phyloP scores from a whole-genome alignment of 352 stramenopile genomes.

The Globisporangium splendens region DNA sequence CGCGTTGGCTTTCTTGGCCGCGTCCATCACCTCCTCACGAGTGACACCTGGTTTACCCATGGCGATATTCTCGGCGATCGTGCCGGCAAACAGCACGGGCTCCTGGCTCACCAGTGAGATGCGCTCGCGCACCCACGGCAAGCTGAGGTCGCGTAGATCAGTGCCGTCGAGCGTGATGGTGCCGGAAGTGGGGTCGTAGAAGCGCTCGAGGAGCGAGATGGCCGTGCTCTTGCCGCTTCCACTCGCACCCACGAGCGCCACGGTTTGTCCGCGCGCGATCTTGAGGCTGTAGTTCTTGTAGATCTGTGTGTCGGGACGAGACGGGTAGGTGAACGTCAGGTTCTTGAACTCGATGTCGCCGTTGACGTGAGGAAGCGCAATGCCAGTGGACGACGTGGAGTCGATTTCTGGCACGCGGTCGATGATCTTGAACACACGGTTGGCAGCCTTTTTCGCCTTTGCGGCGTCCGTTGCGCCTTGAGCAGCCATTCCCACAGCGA shows the following conservation, averaged over 20 bases:
- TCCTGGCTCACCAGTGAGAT: constrained; percentile 82
- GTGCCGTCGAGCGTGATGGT: constrained; percentile 44
- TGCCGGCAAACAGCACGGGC: constrained; percentile 68
- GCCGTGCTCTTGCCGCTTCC: constrained; percentile 85
- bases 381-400: constrained; percentile 5
- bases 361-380: constrained; percentile 12
- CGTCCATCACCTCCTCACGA: constrained; percentile 76
- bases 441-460: constrained; percentile 22
- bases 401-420: constrained; percentile 33
- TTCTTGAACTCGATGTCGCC: constrained; percentile 44
- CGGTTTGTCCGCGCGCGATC: constrained; percentile 26
- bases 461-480: constrained; percentile 22
- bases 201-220: constrained; percentile 69
- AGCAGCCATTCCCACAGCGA: constrained; percentile 21
- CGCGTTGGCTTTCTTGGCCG: constrained; percentile 79
- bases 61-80: constrained; percentile 60
- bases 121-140: constrained; percentile 40
- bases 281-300: constrained; percentile 67
- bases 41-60: constrained; percentile 38
- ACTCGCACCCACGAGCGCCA: constrained; percentile 30
- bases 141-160: constrained; percentile 56
- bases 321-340: constrained; percentile 39
- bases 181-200: constrained; percentile 45
- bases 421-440: constrained; percentile 31
- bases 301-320: constrained; percentile 39